These are phyloP conservation scores for Cercospora canescens DNA, from an alignment of 2,329 filamentous ascomycete genomes.

Conservation along the genomic window DNA sequence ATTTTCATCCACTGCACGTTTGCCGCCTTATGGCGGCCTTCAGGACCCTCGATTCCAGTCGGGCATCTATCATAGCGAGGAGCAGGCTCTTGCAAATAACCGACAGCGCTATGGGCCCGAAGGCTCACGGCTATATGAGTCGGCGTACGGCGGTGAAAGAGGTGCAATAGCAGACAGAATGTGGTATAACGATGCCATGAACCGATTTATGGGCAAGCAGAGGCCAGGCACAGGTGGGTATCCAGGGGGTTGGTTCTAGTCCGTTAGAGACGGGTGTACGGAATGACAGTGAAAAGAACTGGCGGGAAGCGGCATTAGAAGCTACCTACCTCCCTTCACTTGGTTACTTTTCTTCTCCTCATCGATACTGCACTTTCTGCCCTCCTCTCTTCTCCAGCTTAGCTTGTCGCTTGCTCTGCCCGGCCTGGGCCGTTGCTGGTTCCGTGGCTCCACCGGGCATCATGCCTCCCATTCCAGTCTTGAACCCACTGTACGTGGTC, in stretches of 20 bases:
- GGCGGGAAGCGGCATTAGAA: background rate
- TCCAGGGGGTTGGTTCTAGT: slow-evolving; percentile 1
- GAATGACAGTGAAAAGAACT: background rate
- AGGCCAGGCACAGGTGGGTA: background rate
- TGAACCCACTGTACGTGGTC: slow-evolving; percentile 48
- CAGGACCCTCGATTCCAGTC: background rate
- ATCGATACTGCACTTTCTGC: slow-evolving; percentile 50
- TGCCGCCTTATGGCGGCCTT: background rate
- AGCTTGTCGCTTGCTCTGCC: slow-evolving; percentile 50
- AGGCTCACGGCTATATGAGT: background rate
- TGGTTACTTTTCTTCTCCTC: slow-evolving; percentile 7
- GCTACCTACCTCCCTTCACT: background rate
- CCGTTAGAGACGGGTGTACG: background rate
- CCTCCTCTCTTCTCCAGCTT: slow-evolving; percentile 56
- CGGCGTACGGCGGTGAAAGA: background rate
- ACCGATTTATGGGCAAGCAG: slow-evolving; percentile 9
- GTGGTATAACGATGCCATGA: background rate
- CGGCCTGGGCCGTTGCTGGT: slow-evolving; percentile 27
- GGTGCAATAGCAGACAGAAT: background rate
- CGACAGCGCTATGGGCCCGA: background rate
- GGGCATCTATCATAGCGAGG: background rate
- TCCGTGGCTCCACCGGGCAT: slow-evolving; percentile 40
- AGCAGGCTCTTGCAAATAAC: background rate
- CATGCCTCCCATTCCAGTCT: slow-evolving; percentile 42
- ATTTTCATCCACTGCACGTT: background rate